Conservation (phyloP, 306 rosid species). For the Abrus precatorius region DNA sequence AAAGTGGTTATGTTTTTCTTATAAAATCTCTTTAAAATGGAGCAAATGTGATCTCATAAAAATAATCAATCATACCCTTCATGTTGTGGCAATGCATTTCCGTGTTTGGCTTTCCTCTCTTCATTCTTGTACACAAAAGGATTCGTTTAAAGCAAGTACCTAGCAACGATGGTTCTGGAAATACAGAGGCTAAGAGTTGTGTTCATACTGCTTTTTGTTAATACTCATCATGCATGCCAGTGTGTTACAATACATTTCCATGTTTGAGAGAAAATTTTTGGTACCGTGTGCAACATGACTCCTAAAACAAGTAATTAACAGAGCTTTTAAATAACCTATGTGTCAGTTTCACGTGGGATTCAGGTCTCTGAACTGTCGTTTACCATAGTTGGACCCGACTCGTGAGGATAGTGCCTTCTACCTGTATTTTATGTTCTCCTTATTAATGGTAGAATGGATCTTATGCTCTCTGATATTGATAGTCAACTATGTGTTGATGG, state of each 20-base stretch:
- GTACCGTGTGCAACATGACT: conserved; percentile 7
- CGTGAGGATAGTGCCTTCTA: background rate
- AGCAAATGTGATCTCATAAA: too few relatives aligned
- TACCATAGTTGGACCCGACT: background rate
- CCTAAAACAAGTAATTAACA: conserved; percentile 1
- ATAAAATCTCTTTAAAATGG: too few relatives aligned
- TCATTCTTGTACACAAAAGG: background rate
- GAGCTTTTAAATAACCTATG: background rate
- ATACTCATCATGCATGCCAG: conserved; percentile 5
- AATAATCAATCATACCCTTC: background rate
- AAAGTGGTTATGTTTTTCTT: too few relatives aligned
- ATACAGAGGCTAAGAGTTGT: background rate
- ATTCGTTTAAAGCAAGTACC: background rate
- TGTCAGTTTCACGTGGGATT: conserved; percentile 3
- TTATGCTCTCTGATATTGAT: background rate
- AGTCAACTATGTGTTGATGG: background rate
- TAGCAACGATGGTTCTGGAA: background rate
- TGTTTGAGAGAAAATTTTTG: background rate
- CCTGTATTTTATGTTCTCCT: background rate
- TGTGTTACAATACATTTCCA: background rate
- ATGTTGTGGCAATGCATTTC: conserved; percentile 28
- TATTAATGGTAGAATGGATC: background rate
- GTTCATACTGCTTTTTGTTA: conserved; percentile 4
- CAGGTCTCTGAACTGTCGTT: background rate
- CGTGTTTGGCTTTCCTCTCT: background rate